Evolutionary conservation across 139 green algal genomes (phyloP).

Genomic region (Chlamydomonas incerta): DNA sequence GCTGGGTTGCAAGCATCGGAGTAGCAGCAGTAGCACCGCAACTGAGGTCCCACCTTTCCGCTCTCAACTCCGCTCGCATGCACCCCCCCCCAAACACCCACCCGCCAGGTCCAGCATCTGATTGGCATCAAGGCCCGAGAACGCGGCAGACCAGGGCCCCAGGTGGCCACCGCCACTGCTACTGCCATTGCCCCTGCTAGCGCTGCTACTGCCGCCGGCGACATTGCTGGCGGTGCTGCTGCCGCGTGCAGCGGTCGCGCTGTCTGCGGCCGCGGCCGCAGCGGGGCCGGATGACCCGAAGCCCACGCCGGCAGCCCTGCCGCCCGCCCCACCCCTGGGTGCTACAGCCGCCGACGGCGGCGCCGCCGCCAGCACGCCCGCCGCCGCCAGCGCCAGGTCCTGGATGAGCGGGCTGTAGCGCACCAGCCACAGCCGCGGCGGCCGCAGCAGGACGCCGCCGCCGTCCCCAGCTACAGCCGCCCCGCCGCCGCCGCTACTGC

Average conservation of each 20-base stretch:
- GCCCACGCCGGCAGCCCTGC: too few species aligned
- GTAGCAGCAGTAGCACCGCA: too few species aligned
- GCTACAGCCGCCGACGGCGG: background rate
- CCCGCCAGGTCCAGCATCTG: constrained; percentile 41
- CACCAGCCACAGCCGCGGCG: constrained; percentile 33
- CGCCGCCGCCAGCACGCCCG: background rate
- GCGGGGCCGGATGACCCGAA: background rate
- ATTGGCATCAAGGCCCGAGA: constrained; percentile 12
- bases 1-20: too few species aligned
- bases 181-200: too few species aligned
- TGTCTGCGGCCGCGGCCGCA: background rate
- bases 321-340: background rate
- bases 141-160: background rate
- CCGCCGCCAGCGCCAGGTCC: constrained; percentile 5
- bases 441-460: background rate
- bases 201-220: background rate
- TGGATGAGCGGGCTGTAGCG: constrained; percentile 15
- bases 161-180: too few species aligned
- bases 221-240: background rate
- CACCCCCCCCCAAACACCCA: background rate
- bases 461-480: background rate
- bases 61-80: too few species aligned
- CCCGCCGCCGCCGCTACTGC: background rate
- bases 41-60: too few species aligned
- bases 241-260: background rate